Conservation (phyloP, 169 alveolate species). For the Theileria sp. region DNA sequence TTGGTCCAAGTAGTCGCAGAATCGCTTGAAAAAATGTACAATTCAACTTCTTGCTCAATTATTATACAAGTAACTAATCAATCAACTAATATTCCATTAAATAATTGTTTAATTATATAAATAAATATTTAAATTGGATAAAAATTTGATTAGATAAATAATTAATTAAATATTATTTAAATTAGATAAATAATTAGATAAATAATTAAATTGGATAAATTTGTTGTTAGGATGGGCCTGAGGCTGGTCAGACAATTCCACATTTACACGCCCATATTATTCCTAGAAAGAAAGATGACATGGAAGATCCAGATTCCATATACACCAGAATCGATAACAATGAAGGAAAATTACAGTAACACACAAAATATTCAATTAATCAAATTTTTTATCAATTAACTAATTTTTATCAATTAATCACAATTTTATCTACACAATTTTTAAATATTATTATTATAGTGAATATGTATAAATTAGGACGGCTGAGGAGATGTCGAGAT, state of each 20-base stretch:
- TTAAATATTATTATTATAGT: too few species aligned
- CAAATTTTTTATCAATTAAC: too few species aligned
- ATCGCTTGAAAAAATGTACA: slow-evolving; percentile 56
- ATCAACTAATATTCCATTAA: not conserved
- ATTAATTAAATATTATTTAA: too few species aligned
- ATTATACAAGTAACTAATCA: slow-evolving; percentile 32
- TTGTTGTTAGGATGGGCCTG: slow-evolving; percentile 86
- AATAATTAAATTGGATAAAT: too few species aligned
- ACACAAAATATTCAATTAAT: too few species aligned
- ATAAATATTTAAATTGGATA: too few species aligned
- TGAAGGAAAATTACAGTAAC: slow-evolving; percentile 51
- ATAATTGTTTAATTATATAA: too few species aligned
- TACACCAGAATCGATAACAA: slow-evolving; percentile 69
- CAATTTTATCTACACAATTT: slow-evolving; percentile 14
- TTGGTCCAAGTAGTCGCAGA: slow-evolving; percentile 58
- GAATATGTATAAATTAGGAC: too few species aligned
- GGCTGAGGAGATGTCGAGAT: slow-evolving; percentile 73
- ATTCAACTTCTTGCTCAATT: slow-evolving; percentile 42
- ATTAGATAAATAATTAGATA: too few species aligned
- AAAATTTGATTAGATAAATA: not conserved
- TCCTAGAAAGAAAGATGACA: slow-evolving; percentile 75
- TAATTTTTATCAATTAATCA: slow-evolving; percentile 40
- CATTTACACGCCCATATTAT: slow-evolving; percentile 87
- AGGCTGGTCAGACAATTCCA: slow-evolving; percentile 88
- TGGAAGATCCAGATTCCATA: slow-evolving; percentile 75